Base-by-base conservation (phyloP, 495 filamentous ascomycete species). In the Mycothermus thermophilus region DNA sequence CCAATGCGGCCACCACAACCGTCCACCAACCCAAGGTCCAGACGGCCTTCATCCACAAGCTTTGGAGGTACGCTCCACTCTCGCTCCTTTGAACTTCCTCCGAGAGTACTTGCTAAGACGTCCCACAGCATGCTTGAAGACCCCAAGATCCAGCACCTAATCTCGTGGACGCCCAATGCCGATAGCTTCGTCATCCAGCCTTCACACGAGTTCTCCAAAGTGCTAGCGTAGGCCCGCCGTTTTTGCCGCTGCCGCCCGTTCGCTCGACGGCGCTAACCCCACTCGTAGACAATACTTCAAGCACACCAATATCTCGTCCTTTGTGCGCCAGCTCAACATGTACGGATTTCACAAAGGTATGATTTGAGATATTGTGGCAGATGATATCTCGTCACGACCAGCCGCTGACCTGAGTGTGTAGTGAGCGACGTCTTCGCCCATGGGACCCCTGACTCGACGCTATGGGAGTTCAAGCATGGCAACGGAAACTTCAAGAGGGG, bases 151-250 rank as follows among this genome's bases (percentile, higher is more conserved):
- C 83, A 88, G 44, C 85, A 95, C 54, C 63, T 97, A 22, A 97
- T 97, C 34, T 88, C 88, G 23, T 97, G 90, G 90, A 93, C 87
- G 4, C 76, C 59, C 36, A 80, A 81, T 27, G 83, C 86, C 31
- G 90, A 97, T 53, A 97, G 90, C 58, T 97, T 97, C 57, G 83
- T 97, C 40, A 94, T 97, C 79, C 90, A 90, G 21, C 90, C 90
- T 20, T 90, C 87, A 8, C 82, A 80, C 42, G 90, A 96, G 51
- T 97, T 97, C 60, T 95, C 90, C 39, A 96, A 95, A 72, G 90
- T 95, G 37, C 73, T 97, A 53, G 80, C 88, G 90, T 97, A 66
- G 49, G 83, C 72, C 11, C 22, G 6, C 11, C 22, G 22, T 6
- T 13, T 13, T 17, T 34, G n/a, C n/a, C n/a, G n/a, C n/a, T n/a